phyloP scores from a whole-genome alignment of 2,329 filamentous ascomycete genomes.

The Herpotrichia juniperi region DNA sequence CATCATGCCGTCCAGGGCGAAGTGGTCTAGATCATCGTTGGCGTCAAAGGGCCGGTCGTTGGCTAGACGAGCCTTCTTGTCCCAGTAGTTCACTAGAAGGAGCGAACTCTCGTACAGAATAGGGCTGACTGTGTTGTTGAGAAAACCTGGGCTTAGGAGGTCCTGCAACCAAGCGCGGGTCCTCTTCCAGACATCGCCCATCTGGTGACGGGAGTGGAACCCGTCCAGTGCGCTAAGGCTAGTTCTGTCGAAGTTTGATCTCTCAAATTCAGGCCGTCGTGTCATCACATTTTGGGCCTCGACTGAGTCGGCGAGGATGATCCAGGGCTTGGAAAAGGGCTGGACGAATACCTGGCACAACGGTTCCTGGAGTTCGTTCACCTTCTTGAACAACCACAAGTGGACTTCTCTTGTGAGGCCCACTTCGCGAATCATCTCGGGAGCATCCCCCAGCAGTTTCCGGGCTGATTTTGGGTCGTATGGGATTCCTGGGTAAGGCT shows the following conservation, averaged over 20 bases:
- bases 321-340: conserved; percentile 13
- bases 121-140: no score
- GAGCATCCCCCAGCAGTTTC: conserved; percentile 52
- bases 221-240: conserved; percentile 28
- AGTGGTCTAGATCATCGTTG: no score
- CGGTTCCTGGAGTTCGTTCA: conserved; percentile 4
- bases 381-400: conserved; percentile 5
- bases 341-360: conserved; percentile 16
- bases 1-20: no score
- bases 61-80: no score
- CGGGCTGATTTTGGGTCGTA: conserved; percentile 48
- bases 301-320: conserved; percentile 11
- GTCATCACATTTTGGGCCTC: conserved; percentile 15
- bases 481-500: conserved; percentile 54
- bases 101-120: no score
- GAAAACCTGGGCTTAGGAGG: no score
- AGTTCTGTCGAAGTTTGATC: conserved; percentile 17
- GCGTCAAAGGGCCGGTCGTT: no score
- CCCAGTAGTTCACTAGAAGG: no score
- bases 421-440: conserved; percentile 47
- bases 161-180: no score
- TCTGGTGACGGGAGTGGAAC: conserved; percentile 30
- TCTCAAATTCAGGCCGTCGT: conserved; percentile 17
- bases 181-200: conserved; percentile 13
- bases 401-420: conserved; percentile 32